These are phyloP conservation scores for Heimioporus sp. DNA, from an alignment of 768 basidiomycete species.

Conservation along the genomic window DNA sequence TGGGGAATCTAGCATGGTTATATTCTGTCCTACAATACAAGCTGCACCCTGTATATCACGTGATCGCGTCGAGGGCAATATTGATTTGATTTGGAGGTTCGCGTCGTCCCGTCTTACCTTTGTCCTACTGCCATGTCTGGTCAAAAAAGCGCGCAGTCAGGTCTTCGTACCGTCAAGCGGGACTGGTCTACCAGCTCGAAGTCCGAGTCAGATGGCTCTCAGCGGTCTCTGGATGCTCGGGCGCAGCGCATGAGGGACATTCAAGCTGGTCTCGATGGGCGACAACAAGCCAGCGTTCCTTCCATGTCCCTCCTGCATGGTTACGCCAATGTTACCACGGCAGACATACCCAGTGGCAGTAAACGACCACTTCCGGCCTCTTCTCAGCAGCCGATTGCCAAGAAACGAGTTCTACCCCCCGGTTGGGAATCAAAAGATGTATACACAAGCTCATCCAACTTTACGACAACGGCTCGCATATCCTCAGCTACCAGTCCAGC, in stretches of 20 bases:
- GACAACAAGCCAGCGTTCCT: slow-evolving; percentile 25
- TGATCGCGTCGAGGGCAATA: slow-evolving; percentile 16
- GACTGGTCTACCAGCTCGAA: slow-evolving; percentile 58
- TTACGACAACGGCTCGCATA: slow-evolving; percentile 14
- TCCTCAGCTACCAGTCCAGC: slow-evolving; percentile 15
- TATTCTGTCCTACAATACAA: slow-evolving; percentile 32
- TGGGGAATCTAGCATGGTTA: slow-evolving; percentile 34
- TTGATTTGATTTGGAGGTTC: too few relatives aligned
- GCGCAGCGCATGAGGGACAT: slow-evolving; percentile 54
- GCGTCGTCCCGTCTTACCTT: too few relatives aligned
- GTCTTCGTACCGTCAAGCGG: slow-evolving; percentile 57
- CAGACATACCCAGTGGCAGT: slow-evolving; percentile 23
- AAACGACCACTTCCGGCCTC: slow-evolving; percentile 32
- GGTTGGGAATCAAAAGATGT: slow-evolving; percentile 41
- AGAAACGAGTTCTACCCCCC: slow-evolving; percentile 57
- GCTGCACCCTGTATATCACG: slow-evolving; percentile 3
- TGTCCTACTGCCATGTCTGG: slow-evolving; percentile 21
- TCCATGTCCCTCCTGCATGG: slow-evolving; percentile 9
- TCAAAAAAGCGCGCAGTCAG: slow-evolving; percentile 46
- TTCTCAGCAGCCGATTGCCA: slow-evolving; percentile 31
- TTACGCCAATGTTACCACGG: slow-evolving; percentile 11
- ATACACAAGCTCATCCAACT: slow-evolving; percentile 36
- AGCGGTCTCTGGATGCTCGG: slow-evolving; percentile 22
- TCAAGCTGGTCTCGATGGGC: slow-evolving; percentile 52
- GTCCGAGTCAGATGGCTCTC: slow-evolving; percentile 14